Evolutionary conservation across 2,329 filamentous ascomycete species (phyloP).

Genomic region (Botrytis sinoallii): DNA sequence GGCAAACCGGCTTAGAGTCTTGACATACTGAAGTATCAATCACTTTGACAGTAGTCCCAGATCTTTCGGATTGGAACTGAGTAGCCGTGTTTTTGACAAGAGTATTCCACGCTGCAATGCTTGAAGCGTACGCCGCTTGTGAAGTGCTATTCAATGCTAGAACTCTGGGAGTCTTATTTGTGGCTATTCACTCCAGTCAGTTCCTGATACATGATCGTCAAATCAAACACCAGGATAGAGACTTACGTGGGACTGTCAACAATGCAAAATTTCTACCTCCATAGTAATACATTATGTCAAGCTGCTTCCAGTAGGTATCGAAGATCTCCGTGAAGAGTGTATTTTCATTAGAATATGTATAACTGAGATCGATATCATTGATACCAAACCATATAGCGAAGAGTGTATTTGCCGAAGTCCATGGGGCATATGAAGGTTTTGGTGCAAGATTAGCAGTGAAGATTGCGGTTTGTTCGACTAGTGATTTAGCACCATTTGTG

Average conservation of each 20-base stretch:
- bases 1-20: neutral
- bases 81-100: neutral
- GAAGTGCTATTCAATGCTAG: neutral
- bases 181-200: neutral
- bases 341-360: neutral
- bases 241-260: slow-evolving; percentile 45
- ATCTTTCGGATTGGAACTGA: slow-evolving; percentile 13
- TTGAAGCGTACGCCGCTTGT: neutral
- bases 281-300: slow-evolving; percentile 40
- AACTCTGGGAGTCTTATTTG: neutral
- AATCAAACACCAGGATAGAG: neutral
- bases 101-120: slow-evolving; percentile 11
- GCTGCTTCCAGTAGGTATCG: slow-evolving; percentile 9
- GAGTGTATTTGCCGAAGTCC: slow-evolving; percentile 9
- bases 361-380: slow-evolving; percentile 12
- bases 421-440: slow-evolving; percentile 10
- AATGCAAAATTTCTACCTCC: slow-evolving; percentile 49
- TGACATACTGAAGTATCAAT: slow-evolving; percentile 14
- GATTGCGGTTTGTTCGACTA: neutral
- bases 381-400: slow-evolving; percentile 12
- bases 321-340: neutral
- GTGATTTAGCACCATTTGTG: slow-evolving; percentile 1
- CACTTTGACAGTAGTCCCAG: slow-evolving; percentile 7
- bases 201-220: neutral
- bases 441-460: slow-evolving; percentile 9